Percentiles rank a stretch among this genome's conserved stretches.
These are phyloP conservation scores for Sordariomycetes sp. DNA, from an alignment of 2,329 filamentous ascomycete genomes.

Conservation along the genomic window DNA sequence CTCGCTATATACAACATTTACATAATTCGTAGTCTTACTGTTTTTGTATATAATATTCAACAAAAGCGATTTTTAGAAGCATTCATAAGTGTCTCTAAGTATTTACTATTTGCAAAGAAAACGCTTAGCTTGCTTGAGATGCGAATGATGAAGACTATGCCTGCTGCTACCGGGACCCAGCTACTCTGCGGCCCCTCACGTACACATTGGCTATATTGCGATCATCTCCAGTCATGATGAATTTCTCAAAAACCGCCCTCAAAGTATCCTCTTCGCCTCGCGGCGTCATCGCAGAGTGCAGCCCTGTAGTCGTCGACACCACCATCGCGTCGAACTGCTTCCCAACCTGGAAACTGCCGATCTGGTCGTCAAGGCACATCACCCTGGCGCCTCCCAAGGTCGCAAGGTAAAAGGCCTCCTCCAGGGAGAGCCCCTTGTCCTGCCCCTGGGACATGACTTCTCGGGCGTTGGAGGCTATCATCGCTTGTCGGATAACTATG, in stretches of 20 bases:
- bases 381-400: conserved; percentile 53
- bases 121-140: too few relatives aligned
- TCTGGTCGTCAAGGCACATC: conserved; percentile 38
- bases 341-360: conserved; percentile 48
- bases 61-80: too few relatives aligned
- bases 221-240: conserved; percentile 57
- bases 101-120: too few relatives aligned
- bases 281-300: conserved; percentile 29
- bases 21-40: too few relatives aligned
- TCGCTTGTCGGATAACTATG: conserved; percentile 46
- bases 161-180: conserved; percentile 3
- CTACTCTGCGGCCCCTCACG: conserved; percentile 32
- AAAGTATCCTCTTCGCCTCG: conserved; percentile 38
- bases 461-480: conserved; percentile 42
- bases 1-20: too few relatives aligned
- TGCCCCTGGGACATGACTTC: conserved; percentile 28
- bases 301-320: conserved; percentile 16
- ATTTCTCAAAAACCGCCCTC: conserved; percentile 48
- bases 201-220: conserved; percentile 49
- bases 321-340: conserved; percentile 55
- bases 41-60: too few relatives aligned
- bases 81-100: too few relatives aligned
- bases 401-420: conserved; percentile 49
- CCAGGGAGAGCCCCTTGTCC: conserved; percentile 36
- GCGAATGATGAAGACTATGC: too few relatives aligned